phyloP scores from a whole-genome alignment of 2,329 filamentous ascomycete species.

The Tolypocladium ophioglossoides region DNA sequence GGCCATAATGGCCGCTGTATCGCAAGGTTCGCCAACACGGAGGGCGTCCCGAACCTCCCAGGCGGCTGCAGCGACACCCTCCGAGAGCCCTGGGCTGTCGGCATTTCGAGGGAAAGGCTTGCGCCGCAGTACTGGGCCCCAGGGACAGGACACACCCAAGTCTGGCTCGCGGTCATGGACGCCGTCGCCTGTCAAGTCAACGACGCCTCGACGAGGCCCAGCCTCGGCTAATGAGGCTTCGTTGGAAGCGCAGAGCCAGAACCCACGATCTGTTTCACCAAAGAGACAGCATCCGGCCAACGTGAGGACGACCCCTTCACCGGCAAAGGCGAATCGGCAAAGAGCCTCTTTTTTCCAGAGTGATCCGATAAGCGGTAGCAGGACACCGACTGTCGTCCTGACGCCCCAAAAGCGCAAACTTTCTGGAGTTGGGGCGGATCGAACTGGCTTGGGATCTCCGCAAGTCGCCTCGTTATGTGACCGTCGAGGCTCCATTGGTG shows the following conservation, averaged over 20 bases:
- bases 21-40: conserved; percentile 10
- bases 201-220: conserved; percentile 2
- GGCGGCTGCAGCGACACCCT: conserved; percentile 18
- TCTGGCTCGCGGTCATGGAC: conserved; percentile 3
- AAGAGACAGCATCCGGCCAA: conserved; percentile 4
- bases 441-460: conserved; percentile 63
- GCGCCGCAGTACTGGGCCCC: conserved; percentile 33
- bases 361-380: conserved; percentile 39
- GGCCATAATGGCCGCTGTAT: conserved; percentile 17
- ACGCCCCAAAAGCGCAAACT: conserved; percentile 40
- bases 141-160: conserved; percentile 15
- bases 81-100: conserved; percentile 45
- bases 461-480: conserved; percentile 62
- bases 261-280: conserved; percentile 1
- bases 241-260: conserved; percentile 1
- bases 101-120: conserved; percentile 38
- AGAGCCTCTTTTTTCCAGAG: conserved; percentile 39
- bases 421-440: conserved; percentile 60
- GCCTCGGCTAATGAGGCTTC: background rate
- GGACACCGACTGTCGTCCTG: conserved; percentile 53
- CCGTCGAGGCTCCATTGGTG: conserved; percentile 59
- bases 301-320: conserved; percentile 8
- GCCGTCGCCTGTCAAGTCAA: conserved; percentile 7
- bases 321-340: conserved; percentile 12
- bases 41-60: conserved; percentile 11